Base-by-base conservation (phyloP, 768 basidiomycete genomes). In the Scleroderma citrinum region DNA sequence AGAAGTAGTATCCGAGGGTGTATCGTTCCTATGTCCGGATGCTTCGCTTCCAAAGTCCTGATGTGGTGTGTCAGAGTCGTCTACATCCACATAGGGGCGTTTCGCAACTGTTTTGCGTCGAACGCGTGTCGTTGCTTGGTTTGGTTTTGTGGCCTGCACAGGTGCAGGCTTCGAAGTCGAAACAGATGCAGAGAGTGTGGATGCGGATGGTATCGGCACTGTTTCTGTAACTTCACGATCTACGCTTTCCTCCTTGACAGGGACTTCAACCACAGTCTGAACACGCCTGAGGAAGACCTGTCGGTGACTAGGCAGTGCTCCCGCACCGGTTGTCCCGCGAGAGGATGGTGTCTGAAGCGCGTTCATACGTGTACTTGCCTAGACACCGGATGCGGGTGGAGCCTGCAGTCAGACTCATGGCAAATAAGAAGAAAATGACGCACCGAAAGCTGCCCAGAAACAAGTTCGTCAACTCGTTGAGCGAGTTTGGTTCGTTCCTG, bases 201-300 rank as follows among this genome's bases (percentile, higher is more conserved):
- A 52, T n/a, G 45, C 21, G 13, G 65, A 52, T 19, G 45, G 17
- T 13, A 26, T 24, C 24, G 46, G 24, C 8, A 23, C 46, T 16
- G 7, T 7, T 21, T 46, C 49, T 8, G 51, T 11, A n/a, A 26
- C 66, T 6, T 73, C 73, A n/a, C 68, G 68, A 3, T 72, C 70
- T 2, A 68, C 69, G 3, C 78, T 80, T 62, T 87, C 84, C 48
- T 75, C 75, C 57, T 87, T 87, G 32, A 87, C 77, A 30, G 76
- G 70, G 1, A 86, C 68, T 17, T 86, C 72, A 6, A 77, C 61
- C 2, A 72, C 60, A 23, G 85, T 82, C 19, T 80, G 77, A 7
- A 87, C 85, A 30, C 81, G 79, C 19, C 85, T 77, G 36, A 87
- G 71, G 14, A 87, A 32, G 17, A 58, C 39, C 20, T 65, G 62